Conservation (phyloP, 169 alveolate genomes). For the Cryptosporidium ubiquitum region DNA sequence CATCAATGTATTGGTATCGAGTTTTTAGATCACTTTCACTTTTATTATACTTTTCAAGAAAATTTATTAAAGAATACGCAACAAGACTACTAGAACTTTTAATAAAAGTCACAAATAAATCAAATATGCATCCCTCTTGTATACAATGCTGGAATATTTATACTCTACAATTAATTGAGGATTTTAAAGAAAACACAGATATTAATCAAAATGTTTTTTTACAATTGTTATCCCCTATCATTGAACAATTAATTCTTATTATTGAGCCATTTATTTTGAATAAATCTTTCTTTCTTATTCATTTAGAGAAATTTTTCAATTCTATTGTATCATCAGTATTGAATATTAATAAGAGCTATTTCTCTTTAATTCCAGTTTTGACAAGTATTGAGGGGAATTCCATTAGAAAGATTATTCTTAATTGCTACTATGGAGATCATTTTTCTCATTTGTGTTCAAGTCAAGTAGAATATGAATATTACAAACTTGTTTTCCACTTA, state of each 20-base stretch:
- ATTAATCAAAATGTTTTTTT: slow-evolving; percentile 40
- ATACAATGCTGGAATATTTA: slow-evolving; percentile 55
- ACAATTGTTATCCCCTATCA: slow-evolving; percentile 42
- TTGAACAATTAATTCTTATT: slow-evolving; percentile 28
- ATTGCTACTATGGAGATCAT: neutral
- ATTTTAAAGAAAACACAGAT: neutral
- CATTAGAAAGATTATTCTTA: slow-evolving; percentile 14
- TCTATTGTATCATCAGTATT: neutral
- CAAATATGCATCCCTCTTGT: slow-evolving; percentile 61
- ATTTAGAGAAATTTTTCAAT: slow-evolving; percentile 7
- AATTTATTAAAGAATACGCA: slow-evolving; percentile 51
- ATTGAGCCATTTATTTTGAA: neutral
- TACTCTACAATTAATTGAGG: slow-evolving; percentile 5
- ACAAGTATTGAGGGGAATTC: neutral
- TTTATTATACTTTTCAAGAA: slow-evolving; percentile 32
- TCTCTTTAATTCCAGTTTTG: slow-evolving; percentile 32
- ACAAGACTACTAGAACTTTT: slow-evolving; percentile 52
- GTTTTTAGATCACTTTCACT: slow-evolving; percentile 54
- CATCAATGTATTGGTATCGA: slow-evolving; percentile 64
- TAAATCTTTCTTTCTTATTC: neutral
- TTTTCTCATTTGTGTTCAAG: neutral
- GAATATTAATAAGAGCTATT: neutral
- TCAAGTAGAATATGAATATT: neutral
- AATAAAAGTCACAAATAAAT: slow-evolving; percentile 20
- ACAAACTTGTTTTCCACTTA: neutral